phyloP scores from a whole-genome alignment of 306 rosid genomes.

The Sophora flavescens region DNA sequence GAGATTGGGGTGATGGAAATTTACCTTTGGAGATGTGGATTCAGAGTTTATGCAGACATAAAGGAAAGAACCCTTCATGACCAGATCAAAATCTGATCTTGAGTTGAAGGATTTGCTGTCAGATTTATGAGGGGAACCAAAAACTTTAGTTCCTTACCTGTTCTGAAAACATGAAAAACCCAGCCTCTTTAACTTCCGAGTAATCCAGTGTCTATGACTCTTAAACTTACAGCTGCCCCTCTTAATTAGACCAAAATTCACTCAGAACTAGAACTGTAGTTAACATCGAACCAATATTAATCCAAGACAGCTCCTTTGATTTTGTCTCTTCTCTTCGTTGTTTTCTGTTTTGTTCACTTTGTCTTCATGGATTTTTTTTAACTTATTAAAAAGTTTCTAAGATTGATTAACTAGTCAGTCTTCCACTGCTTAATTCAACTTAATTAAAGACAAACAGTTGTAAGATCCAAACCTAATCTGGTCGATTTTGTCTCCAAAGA shows the following conservation, averaged over 20 bases:
- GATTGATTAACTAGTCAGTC: slow-evolving; percentile 26
- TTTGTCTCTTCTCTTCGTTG: background rate
- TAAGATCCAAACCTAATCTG: slow-evolving; percentile 1
- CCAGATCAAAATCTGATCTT: slow-evolving; percentile 27
- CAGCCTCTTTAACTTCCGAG: background rate
- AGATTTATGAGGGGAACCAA: slow-evolving; percentile 10
- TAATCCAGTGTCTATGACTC: background rate
- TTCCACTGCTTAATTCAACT: background rate
- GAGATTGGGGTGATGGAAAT: slow-evolving; percentile 1
- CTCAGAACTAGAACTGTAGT: background rate
- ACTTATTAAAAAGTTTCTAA: background rate
- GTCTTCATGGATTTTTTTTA: background rate
- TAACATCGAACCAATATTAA: background rate
- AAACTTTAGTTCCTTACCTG: background rate
- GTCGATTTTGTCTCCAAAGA: background rate
- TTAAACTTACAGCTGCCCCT: background rate
- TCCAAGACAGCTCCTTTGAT: slow-evolving; percentile 5
- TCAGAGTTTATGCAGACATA: no score
- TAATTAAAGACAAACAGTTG: background rate
- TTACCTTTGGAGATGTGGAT: background rate
- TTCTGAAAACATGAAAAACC: slow-evolving; percentile 5
- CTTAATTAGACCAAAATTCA: background rate
- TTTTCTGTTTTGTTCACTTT: slow-evolving; percentile 8
- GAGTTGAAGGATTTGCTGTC: slow-evolving; percentile 23
- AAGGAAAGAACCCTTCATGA: slow-evolving; percentile 30